Base-by-base conservation (phyloP, 352 stramenopile species). In the Peronospora tabacina region DNA sequence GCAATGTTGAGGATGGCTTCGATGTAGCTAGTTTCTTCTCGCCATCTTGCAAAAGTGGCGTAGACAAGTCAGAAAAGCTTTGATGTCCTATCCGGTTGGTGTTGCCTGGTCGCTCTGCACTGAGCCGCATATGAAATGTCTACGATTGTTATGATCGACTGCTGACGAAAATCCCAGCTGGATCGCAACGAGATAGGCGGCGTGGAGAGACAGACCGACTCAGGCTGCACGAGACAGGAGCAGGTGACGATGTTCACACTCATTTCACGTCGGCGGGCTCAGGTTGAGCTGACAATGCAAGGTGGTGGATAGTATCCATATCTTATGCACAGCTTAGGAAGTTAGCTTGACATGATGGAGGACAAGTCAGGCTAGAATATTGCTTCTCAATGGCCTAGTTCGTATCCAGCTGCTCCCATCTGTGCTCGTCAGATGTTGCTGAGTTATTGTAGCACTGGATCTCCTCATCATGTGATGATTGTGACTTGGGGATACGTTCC, bases 201-300 rank as follows among this genome's bases (percentile, higher is more conserved):
- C 17, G 22, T 19, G 33, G 8, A n/a, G 13, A 13, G 30, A 36
- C 32, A 17, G 33, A 38, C 8, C 33, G n/a, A 38, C 6, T 3
- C 13, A 11, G 32, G 17, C 2, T 50, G 49, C 30, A 38, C 28
- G 45, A 16, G 22, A 26, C 3, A 26, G 22, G 22, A 26, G 22
- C 22, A 26, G 7, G 29, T 42, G 36, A 49, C 38, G 11, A n/a
- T 13, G 9, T n/a, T 12, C 19, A 35, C 41, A 12, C 42, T 58
- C 42, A 43, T 58, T 48, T 58, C 51, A 49, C 17, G 37, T 44
- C 38, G 28, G 33, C 32, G 35, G 32, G 9, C 49, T 49, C 32
- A 49, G 36, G 44, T 59, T 59, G 52, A 59, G 54, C 52, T 36
- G 54, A 49, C 33, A 17, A n/a, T 15, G 24, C 16, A 16, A 13